Percentiles rank a stretch among this genome's conserved stretches.
Evolutionary conservation across 192 early-diverging fungal species (phyloP).

Genomic region (Umbelopsis vinacea): DNA sequence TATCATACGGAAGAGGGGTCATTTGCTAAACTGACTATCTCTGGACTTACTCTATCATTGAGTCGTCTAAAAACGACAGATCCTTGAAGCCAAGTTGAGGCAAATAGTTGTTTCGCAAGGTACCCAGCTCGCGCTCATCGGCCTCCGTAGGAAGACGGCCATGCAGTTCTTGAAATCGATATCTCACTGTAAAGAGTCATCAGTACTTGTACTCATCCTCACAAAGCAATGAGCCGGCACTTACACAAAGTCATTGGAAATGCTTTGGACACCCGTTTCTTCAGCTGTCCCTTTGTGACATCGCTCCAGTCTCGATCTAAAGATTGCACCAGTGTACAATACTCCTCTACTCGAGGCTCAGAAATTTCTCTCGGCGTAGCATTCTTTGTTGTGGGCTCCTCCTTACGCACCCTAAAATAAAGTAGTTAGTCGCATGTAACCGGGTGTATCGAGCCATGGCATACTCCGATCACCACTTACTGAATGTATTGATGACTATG

Average conservation of each 20-base stretch:
- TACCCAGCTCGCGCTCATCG: slow-evolving; percentile 27
- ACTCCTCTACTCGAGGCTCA: slow-evolving; percentile 39
- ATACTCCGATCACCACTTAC: slow-evolving; percentile 35
- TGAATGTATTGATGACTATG: slow-evolving; percentile 60
- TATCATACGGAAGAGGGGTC: slow-evolving; percentile 9
- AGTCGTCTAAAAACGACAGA: slow-evolving; percentile 6
- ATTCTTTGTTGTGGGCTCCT: slow-evolving; percentile 28
- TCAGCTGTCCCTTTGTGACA: slow-evolving; percentile 46
- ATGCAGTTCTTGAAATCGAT: slow-evolving; percentile 39
- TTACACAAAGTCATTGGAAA: slow-evolving; percentile 11
- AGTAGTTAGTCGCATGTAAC: no score
- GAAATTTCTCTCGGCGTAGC: slow-evolving; percentile 45
- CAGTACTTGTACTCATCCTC: background rate
- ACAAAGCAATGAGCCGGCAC: background rate
- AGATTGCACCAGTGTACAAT: slow-evolving; percentile 42
- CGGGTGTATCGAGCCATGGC: no score
- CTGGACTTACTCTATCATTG: slow-evolving; percentile 8
- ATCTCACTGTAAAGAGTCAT: slow-evolving; percentile 29
- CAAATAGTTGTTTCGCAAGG: slow-evolving; percentile 25
- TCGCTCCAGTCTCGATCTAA: slow-evolving; percentile 45
- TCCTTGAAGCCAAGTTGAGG: slow-evolving; percentile 39
- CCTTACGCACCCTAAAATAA: slow-evolving; percentile 30
- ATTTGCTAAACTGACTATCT: background rate
- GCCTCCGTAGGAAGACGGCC: slow-evolving; percentile 10
- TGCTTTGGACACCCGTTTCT: slow-evolving; percentile 48